Percentiles rank a stretch among this genome's conserved stretches.
Conservation (phyloP, 2,329 filamentous ascomycete genomes). For the Aureobasidium sp. region DNA sequence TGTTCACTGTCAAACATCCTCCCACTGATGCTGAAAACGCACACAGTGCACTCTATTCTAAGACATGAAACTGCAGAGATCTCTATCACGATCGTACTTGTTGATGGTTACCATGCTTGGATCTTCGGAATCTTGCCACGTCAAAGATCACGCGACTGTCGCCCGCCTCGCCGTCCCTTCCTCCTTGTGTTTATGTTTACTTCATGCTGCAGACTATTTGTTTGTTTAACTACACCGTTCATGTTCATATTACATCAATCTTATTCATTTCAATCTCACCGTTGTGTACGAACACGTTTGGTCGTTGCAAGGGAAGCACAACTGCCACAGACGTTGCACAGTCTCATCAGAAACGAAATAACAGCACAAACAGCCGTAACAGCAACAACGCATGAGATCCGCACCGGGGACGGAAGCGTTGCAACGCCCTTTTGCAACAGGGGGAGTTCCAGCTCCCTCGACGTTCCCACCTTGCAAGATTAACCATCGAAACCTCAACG, state of each 20-base stretch:
- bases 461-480: neutral
- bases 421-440: slow-evolving; percentile 1
- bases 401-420: neutral
- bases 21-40: neutral
- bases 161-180: neutral
- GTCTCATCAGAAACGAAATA: slow-evolving; percentile 8
- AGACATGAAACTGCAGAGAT: slow-evolving; percentile 4
- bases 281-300: slow-evolving; percentile 8
- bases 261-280: slow-evolving; percentile 2
- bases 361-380: slow-evolving; percentile 2
- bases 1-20: neutral
- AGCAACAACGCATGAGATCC: neutral
- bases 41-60: slow-evolving; percentile 3
- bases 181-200: neutral
- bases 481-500: neutral
- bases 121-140: neutral
- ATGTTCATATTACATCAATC: slow-evolving; percentile 2
- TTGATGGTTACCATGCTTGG: neutral
- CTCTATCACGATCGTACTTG: neutral
- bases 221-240: slow-evolving; percentile 2
- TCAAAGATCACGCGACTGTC: neutral
- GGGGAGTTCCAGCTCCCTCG: neutral
- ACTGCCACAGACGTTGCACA: neutral
- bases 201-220: neutral
- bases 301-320: slow-evolving; percentile 1